Evolutionary conservation across 305 asterid species (phyloP).

Genomic region (Solanum hybrid): DNA sequence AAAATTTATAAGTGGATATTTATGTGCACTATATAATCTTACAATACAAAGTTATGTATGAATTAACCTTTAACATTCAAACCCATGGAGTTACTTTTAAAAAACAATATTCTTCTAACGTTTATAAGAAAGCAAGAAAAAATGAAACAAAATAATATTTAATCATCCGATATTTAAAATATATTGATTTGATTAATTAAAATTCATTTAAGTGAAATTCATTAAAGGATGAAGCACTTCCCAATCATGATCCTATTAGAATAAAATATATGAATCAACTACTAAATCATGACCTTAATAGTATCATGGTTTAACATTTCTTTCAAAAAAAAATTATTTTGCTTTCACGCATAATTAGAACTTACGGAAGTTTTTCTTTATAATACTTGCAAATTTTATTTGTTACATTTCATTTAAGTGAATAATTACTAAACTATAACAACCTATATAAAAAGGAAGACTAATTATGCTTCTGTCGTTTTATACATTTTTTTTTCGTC

Average conservation of each 20-base stretch:
- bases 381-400: neutral
- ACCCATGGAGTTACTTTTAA: neutral
- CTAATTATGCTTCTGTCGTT: neutral
- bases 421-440: neutral
- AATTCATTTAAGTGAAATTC: neutral
- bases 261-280: neutral
- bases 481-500: neutral
- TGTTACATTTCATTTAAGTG: neutral
- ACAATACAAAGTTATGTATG: neutral
- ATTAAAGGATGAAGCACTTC: neutral
- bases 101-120: too few relatives aligned
- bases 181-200: too few relatives aligned
- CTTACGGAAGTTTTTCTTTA: neutral
- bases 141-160: too few relatives aligned
- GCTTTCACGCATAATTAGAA: neutral
- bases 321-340: neutral
- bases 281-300: neutral
- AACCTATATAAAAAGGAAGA: neutral
- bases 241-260: neutral
- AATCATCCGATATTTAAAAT: too few relatives aligned
- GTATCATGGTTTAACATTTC: neutral
- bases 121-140: neutral
- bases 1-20: too few relatives aligned
- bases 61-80: neutral
- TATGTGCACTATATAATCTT: neutral